Evolutionary conservation across 2,329 filamentous ascomycete species (phyloP), one percentile per base, ranked within the genome.

Genomic region (Colletotrichum incanum): DNA sequence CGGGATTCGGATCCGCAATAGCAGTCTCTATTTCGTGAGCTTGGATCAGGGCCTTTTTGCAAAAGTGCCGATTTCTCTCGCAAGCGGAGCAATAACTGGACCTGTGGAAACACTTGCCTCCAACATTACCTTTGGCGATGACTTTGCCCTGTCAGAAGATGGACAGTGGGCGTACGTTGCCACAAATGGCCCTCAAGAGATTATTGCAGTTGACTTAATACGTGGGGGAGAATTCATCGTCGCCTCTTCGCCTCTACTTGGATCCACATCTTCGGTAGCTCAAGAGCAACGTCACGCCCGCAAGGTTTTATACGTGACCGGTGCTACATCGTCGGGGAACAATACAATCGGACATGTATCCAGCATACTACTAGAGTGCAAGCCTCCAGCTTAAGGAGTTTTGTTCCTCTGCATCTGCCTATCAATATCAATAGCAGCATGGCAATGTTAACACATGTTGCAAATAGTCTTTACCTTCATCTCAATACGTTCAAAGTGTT

Each of bases 91-190:
- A 2, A 37, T 45, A 9, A 16, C 28, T 28, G 58, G 54, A 3
- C 54, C 67, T 9, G 62, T 66, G 1, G 26, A 66, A 23, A 61
- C 26, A 49, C 41, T 67, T 7, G 49, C 63, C 8, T 59, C 65
- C 23, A 45, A 60, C 31, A 60, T 63, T 18, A 45, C 52, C 11
- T 64, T 69, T 16, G 70, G 52, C 12, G 69, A 72, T 26, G 69
- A 72, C n/a, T 72, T 72, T 5, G 37, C 69, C 18, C 16, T 65
- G 20, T 68, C 65, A 14, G 50, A 54, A 2, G 59, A 68, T n/a
- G 69, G 65, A 1, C 49, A 47, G 11, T 26, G 52, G 20, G 69
- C 69, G 5, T 64, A 55, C 16, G 52, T 65, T 28, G 65, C 58
- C 2, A 72, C 65, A 1, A 72, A 72, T 20, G 64, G 65, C 12